Conservation (phyloP, 164 flowering plant species). For the Magnolia officinalis region DNA sequence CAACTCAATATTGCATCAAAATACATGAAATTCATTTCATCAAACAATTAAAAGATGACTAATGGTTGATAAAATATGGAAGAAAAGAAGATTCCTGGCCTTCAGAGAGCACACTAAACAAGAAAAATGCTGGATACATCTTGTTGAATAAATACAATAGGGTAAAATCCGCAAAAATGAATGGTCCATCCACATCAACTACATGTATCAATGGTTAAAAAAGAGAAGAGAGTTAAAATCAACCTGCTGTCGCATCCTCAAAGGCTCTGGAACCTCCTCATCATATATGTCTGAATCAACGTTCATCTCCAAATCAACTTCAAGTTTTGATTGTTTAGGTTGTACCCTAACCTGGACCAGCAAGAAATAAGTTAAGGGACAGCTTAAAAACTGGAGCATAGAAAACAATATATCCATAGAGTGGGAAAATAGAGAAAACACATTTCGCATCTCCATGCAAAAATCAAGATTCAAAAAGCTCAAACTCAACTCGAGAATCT, state of each 20-base stretch:
- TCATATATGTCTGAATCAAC: slow-evolving; percentile 29
- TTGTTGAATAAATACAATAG: background rate
- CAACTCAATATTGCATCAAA: too few relatives aligned
- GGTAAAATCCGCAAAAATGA: background rate
- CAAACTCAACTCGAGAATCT: background rate
- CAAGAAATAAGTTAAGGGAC: background rate
- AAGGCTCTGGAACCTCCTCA: slow-evolving; percentile 9
- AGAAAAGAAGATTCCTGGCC: background rate
- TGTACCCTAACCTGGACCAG: slow-evolving; percentile 62
- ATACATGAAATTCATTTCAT: too few relatives aligned
- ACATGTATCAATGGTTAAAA: background rate
- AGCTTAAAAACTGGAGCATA: background rate
- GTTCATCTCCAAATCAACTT: slow-evolving; percentile 63
- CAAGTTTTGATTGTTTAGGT: slow-evolving; percentile 45
- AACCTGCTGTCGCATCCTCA: slow-evolving; percentile 55
- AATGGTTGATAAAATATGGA: too few relatives aligned
- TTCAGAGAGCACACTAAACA: background rate
- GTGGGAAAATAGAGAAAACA: background rate
- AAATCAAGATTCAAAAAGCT: background rate
- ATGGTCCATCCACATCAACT: background rate
- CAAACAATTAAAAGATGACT: too few relatives aligned
- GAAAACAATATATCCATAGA: background rate
- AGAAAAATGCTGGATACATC: too few relatives aligned
- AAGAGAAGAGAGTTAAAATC: background rate
- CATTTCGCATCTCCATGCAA: background rate